Base-by-base conservation (phyloP, 345 rosid genomes). In the Lenwebbia sp. region DNA sequence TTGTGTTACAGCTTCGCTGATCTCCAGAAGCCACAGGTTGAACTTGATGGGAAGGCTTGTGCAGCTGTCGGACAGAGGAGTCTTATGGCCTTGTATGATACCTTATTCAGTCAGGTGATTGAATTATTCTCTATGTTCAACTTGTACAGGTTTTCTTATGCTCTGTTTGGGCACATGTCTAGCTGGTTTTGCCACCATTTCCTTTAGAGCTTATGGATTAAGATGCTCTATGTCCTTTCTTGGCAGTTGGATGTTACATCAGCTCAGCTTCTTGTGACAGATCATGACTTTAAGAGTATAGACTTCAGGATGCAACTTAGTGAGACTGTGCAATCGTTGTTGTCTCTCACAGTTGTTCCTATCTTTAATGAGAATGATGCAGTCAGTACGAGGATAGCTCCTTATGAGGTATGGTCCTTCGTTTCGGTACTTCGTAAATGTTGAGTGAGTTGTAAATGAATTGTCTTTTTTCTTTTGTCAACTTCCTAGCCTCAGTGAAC, bases 1-100 rank as follows among this genome's bases (percentile, higher is more conserved):
- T 70, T 70, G 47, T 70, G 78, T 33, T 11, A 37, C 89, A 95
- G 99, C 91, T 94, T 98, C 83, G 96, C 99, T 83, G 99, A 98
- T 90, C 99, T 98, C 62, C 99, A 98, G 89, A 96, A 96, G 86
- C 99, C 99, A 54, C 99, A 93, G 90, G 83, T 85, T 85, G 99
- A 98, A 82, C 92, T 96, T 86, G 96, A 94, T 90, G 99, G 99
- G 85, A 98, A 98, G 93, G 99, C 97, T 47, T 98, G 99, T 89
- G 99, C 99, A 40, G 99, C 96, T 89, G 99, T 98, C 88, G 99
- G 99, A 88, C 99, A 98, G 89, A 98, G 94, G 84, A 91, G 98
- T 90, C 94, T 98, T 54, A 96, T 98, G 99, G 96, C 99, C 88
- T 90, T 96, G 65, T 98, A 96, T 89, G 99, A 98, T 92, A 86